These are phyloP conservation scores for Candida awuae DNA, from an alignment of 805 yeast genomes.

Conservation along the genomic window DNA sequence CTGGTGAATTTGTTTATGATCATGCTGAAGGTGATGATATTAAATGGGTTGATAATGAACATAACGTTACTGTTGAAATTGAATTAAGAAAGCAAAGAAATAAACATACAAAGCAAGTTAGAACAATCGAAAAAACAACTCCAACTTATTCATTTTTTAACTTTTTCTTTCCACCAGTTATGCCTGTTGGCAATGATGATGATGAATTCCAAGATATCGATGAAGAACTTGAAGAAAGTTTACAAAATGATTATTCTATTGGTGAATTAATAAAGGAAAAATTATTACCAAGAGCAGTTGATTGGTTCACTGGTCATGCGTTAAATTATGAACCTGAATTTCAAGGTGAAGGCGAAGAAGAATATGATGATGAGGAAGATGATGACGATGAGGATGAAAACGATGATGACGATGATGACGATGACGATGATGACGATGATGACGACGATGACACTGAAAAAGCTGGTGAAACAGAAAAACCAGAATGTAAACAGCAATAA, in stretches of 20 bases:
- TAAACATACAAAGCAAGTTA: conserved; percentile 90
- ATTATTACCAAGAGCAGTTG: conserved; percentile 91
- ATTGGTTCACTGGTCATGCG: conserved; percentile 98
- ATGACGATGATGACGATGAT: conserved; percentile 53
- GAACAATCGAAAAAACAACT: conserved; percentile 88
- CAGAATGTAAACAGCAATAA: conserved; percentile 70
- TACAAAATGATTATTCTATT: conserved; percentile 87
- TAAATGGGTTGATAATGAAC: conserved; percentile 73
- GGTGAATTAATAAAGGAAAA: conserved; percentile 97
- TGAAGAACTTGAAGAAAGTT: conserved; percentile 69
- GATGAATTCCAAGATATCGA: conserved; percentile 53
- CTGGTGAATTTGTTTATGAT: conserved; percentile 94
- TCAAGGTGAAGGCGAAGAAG: conserved; percentile 48
- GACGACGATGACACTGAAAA: conserved; percentile 39
- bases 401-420: conserved; percentile 56
- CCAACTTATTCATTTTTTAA: conserved; percentile 95
- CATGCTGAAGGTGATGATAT: conserved; percentile 89
- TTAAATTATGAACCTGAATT: conserved; percentile 66
- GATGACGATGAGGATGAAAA: conserved; percentile 53
- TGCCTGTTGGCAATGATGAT: conserved; percentile 43
- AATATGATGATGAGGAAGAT: conserved; percentile 46
- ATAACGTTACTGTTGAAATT: conserved; percentile 74
- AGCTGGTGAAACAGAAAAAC: conserved; percentile 45
- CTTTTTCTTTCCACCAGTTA: conserved; percentile 89
- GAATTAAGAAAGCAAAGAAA: conserved; percentile 97